Conservation (phyloP, 2,329 filamentous ascomycete species). For the Fusarium heterosporum region DNA sequence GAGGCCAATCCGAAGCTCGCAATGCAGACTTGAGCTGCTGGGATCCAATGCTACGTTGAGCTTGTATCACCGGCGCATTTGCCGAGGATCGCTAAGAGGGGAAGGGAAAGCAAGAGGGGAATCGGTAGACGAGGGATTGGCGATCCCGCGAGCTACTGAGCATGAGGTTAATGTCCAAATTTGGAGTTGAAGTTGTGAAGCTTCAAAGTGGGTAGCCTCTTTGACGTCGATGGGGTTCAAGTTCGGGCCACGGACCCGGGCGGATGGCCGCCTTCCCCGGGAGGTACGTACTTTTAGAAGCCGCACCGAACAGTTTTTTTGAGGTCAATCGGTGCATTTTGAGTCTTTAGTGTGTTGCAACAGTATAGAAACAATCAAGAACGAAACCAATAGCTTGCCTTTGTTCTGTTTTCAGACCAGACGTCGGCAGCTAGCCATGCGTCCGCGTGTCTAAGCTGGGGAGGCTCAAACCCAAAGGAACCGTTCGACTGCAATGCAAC, state of each 20-base stretch:
- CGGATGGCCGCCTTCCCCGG: slow-evolving; percentile 28
- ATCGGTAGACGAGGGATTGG: slow-evolving; percentile 10
- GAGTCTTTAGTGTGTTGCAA: background rate
- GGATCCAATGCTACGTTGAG: slow-evolving; percentile 28
- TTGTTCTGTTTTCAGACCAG: slow-evolving; percentile 13
- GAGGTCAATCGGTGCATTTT: slow-evolving; percentile 2
- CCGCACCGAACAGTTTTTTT: slow-evolving; percentile 12
- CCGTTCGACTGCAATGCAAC: slow-evolving; percentile 40
- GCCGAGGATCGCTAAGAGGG: slow-evolving; percentile 26
- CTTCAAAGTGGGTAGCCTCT: slow-evolving; percentile 20
- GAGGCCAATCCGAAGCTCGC: slow-evolving; percentile 28
- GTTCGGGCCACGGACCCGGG: slow-evolving; percentile 31
- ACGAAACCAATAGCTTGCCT: slow-evolving; percentile 18
- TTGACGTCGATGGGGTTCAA: slow-evolving; percentile 28
- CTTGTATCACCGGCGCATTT: slow-evolving; percentile 40
- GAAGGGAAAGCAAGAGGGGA: slow-evolving; percentile 10
- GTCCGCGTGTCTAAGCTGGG: slow-evolving; percentile 32
- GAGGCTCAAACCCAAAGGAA: slow-evolving; percentile 14
- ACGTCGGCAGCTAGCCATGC: slow-evolving; percentile 37
- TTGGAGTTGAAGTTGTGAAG: slow-evolving; percentile 38
- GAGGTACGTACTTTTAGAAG: slow-evolving; percentile 35
- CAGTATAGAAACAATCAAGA: slow-evolving; percentile 5
- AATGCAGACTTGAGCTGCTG: slow-evolving; percentile 12
- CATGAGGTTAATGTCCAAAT: slow-evolving; percentile 25
- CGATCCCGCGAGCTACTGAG: slow-evolving; percentile 22